Conservation (phyloP, 306 rosid genomes). For the Rosa persica region DNA sequence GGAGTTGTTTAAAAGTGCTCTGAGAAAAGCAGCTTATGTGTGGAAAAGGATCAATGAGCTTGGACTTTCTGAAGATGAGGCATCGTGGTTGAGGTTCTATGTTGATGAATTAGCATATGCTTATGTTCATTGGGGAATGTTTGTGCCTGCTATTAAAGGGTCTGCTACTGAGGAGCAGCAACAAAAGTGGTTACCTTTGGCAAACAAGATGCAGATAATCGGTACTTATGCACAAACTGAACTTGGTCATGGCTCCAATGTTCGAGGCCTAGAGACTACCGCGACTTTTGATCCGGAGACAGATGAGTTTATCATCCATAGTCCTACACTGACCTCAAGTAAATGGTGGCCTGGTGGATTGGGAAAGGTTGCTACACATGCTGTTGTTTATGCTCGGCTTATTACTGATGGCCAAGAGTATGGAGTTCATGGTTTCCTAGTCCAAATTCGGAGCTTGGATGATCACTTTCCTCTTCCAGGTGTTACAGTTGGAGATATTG, state of each 20-base stretch:
- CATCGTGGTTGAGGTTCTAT: slow-evolving; percentile 59
- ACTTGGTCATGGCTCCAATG: slow-evolving; percentile 96
- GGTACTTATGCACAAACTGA: slow-evolving; percentile 98
- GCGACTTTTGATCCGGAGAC: slow-evolving; percentile 81
- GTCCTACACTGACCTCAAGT: slow-evolving; percentile 90
- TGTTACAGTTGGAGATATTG: slow-evolving; percentile 82
- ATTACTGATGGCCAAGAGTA: slow-evolving; percentile 58
- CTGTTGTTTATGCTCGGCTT: slow-evolving; percentile 78
- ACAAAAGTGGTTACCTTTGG: slow-evolving; percentile 77
- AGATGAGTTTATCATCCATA: slow-evolving; percentile 75
- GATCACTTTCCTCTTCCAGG: slow-evolving; percentile 85
- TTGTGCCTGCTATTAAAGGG: slow-evolving; percentile 79
- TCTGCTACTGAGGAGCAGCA: slow-evolving; percentile 89
- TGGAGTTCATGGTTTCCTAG: slow-evolving; percentile 84
- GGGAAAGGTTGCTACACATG: slow-evolving; percentile 91
- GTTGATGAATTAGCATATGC: slow-evolving; percentile 77
- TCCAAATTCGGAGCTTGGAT: slow-evolving; percentile 87
- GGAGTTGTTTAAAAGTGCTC: slow-evolving; percentile 71
- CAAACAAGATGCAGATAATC: slow-evolving; percentile 76
- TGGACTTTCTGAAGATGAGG: slow-evolving; percentile 75
- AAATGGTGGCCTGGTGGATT: slow-evolving; percentile 99
- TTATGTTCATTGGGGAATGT: slow-evolving; percentile 98
- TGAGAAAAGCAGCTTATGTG: slow-evolving; percentile 73
- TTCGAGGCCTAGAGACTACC: slow-evolving; percentile 89
- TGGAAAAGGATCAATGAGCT: slow-evolving; percentile 82